Conservation (phyloP, 1,284 basidiomycete species). For the Cutaneotrichosporon mucoides region DNA sequence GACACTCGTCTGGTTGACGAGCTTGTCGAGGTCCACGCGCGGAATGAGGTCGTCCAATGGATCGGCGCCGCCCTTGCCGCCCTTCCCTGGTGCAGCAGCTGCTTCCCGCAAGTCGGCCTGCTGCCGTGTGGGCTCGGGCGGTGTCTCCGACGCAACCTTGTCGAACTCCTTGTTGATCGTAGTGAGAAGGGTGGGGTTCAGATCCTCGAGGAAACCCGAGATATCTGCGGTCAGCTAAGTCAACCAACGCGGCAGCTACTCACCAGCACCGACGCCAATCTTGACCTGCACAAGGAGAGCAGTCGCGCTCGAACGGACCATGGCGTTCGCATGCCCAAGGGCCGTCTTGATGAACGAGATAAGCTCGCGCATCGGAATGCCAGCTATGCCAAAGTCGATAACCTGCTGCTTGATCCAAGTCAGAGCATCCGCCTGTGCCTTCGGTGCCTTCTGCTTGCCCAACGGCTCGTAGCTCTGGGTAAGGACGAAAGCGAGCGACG, state of each 20-base stretch:
- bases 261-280: conserved; percentile 83
- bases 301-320: conserved; percentile 92
- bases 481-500: conserved; percentile 89
- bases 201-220: conserved; percentile 85
- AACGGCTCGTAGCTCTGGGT: conserved; percentile 89
- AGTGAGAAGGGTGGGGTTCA: conserved; percentile 88
- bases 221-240: conserved; percentile 57
- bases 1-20: conserved; percentile 80
- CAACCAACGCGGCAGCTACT: conserved; percentile 40
- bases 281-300: conserved; percentile 88
- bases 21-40: conserved; percentile 83
- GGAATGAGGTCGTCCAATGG: conserved; percentile 92
- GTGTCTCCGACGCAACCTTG: conserved; percentile 74
- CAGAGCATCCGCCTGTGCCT: conserved; percentile 88
- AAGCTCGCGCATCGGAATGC: conserved; percentile 74
- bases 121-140: conserved; percentile 74
- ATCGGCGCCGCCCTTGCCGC: conserved; percentile 55
- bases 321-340: conserved; percentile 89
- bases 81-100: conserved; percentile 41
- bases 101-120: conserved; percentile 67
- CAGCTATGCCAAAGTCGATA: conserved; percentile 87
- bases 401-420: conserved; percentile 84
- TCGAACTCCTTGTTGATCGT: conserved; percentile 92
- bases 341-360: conserved; percentile 87
- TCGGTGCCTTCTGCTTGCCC: conserved; percentile 92